A percentile compares a stretch with the other conserved stretches of the same genome.
phyloP scores from a whole-genome alignment of 352 stramenopile genomes.

The Elongisporangium anandrum region DNA sequence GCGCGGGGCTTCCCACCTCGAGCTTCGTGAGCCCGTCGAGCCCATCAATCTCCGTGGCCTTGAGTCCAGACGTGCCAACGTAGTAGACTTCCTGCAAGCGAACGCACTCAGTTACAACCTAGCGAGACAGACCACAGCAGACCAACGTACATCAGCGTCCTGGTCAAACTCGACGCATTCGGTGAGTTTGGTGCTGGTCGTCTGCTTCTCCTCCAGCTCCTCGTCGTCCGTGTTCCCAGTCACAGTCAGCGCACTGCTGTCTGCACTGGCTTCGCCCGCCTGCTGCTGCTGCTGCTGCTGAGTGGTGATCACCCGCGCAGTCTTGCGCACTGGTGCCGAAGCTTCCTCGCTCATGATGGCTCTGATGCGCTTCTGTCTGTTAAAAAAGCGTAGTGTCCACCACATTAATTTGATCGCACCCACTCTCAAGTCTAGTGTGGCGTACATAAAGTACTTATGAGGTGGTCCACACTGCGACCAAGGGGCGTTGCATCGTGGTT shows the following conservation, averaged over 20 bases:
- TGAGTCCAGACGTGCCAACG: constrained; percentile 75
- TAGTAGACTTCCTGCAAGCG: constrained; percentile 69
- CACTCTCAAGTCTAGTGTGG: background rate
- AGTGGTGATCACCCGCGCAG: background rate
- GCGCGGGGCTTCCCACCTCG: constrained; percentile 13
- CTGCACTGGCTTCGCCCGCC: background rate
- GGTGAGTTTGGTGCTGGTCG: constrained; percentile 37
- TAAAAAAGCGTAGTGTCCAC: background rate
- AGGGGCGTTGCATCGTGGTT: background rate
- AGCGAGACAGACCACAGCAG: background rate
- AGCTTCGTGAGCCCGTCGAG: constrained; percentile 49
- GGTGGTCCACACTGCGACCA: background rate
- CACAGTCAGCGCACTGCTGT: background rate
- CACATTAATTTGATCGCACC: background rate
- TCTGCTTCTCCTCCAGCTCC: constrained; percentile 20
- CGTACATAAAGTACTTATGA: background rate
- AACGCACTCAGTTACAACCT: background rate
- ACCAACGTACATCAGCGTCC: constrained; percentile 10
- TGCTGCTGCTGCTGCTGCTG: background rate
- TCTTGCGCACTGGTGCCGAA: background rate
- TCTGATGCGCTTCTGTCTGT: background rate
- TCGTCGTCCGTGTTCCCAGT: constrained; percentile 7
- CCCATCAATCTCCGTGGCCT: constrained; percentile 60
- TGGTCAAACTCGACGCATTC: constrained; percentile 64
- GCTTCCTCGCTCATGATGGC: background rate